Conservation (phyloP, 441 rosid species). For the Cnidoscolus chayamansa region DNA sequence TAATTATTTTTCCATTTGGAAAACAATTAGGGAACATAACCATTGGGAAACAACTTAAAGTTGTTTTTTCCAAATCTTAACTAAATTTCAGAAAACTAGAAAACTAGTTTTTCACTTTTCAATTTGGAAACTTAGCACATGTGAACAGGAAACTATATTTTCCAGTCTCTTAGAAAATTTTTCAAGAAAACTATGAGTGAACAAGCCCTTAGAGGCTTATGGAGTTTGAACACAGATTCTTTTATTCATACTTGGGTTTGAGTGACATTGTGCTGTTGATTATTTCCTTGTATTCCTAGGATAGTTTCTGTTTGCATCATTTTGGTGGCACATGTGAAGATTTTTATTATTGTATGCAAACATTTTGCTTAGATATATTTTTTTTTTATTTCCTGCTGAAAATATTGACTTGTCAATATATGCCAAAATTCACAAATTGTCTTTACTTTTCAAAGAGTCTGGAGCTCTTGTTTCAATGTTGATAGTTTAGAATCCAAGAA, state of each 20-base stretch:
- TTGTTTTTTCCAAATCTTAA: too few relatives aligned
- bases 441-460: neutral
- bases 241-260: slow-evolving; percentile 3
- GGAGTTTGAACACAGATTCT: neutral
- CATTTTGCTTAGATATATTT: neutral
- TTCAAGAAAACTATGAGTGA: too few relatives aligned
- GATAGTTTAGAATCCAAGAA: neutral
- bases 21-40: too few relatives aligned
- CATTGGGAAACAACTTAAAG: too few relatives aligned
- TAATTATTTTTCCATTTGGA: too few relatives aligned
- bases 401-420: neutral
- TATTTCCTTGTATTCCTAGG: neutral
- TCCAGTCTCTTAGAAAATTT: too few relatives aligned
- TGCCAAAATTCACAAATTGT: too few relatives aligned
- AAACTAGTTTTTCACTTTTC: too few relatives aligned
- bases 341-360: neutral
- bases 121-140: too few relatives aligned
- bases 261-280: neutral
- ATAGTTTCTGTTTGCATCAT: slow-evolving; percentile 5
- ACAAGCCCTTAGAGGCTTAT: too few relatives aligned
- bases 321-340: neutral
- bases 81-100: too few relatives aligned
- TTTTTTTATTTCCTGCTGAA: neutral
- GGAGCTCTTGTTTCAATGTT: neutral
- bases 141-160: too few relatives aligned